These are phyloP conservation scores for Rhynchosporium graminicola DNA, from an alignment of 2,329 filamentous ascomycete genomes.

Conservation along the genomic window DNA sequence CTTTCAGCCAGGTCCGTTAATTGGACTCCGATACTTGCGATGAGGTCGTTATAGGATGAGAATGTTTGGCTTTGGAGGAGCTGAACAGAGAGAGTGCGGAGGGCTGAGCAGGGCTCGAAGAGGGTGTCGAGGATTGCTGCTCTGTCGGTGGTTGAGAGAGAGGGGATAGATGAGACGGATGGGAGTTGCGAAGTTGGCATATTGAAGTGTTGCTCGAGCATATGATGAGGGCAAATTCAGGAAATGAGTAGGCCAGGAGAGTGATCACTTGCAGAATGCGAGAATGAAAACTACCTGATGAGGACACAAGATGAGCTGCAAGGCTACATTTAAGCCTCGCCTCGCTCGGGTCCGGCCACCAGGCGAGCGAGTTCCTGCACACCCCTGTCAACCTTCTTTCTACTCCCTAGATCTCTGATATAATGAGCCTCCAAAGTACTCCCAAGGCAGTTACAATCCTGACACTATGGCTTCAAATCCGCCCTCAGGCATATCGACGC, in stretches of 20 bases:
- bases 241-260: not conserved
- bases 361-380: not conserved
- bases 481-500: slow-evolving; percentile 35
- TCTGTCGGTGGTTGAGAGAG: slow-evolving; percentile 56
- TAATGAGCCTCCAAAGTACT: too few relatives aligned
- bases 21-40: slow-evolving; percentile 64
- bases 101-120: slow-evolving; percentile 77
- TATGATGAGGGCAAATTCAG: not conserved
- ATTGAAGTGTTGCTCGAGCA: not conserved
- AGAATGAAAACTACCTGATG: not conserved
- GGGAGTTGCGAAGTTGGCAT: slow-evolving; percentile 52
- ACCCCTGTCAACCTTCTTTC: not conserved
- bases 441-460: not conserved
- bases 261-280: not conserved
- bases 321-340: slow-evolving; percentile 6
- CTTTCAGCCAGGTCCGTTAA: slow-evolving; percentile 61
- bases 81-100: slow-evolving; percentile 72
- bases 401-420: not conserved
- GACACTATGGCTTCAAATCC: slow-evolving; percentile 33
- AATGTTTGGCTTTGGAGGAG: slow-evolving; percentile 63
- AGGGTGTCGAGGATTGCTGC: slow-evolving; percentile 69
- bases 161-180: slow-evolving; percentile 54
- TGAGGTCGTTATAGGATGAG: slow-evolving; percentile 67
- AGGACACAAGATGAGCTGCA: not conserved
- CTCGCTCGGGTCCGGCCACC: slow-evolving; percentile 5